These are phyloP conservation scores for Psilocybe mexicana DNA, from an alignment of 1,284 basidiomycete genomes.

Conservation along the genomic window DNA sequence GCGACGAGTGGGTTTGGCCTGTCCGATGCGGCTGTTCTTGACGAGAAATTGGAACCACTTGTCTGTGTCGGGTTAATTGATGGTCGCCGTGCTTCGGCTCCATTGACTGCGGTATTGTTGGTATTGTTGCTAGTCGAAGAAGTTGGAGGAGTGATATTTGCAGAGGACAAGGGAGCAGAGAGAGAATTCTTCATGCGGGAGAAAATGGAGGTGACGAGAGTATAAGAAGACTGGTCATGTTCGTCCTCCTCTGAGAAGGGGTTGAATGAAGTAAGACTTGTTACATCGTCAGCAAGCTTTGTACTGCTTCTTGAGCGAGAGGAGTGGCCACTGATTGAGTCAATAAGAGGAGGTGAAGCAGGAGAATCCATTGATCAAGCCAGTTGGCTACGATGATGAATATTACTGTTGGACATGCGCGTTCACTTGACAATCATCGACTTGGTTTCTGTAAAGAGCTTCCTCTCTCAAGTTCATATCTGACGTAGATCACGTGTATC, in stretches of 20 bases:
- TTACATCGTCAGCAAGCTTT: conserved; percentile 64
- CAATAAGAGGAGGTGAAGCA: conserved; percentile 40
- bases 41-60: conserved; percentile 46
- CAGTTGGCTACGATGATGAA: neutral
- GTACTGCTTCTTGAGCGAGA: conserved; percentile 64
- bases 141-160: conserved; percentile 41
- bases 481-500: neutral
- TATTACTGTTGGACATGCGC: neutral
- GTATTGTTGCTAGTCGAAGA: conserved; percentile 22
- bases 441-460: neutral
- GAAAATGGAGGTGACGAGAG: conserved; percentile 73
- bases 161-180: conserved; percentile 59
- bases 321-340: conserved; percentile 41
- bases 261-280: conserved; percentile 78
- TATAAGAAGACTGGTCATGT: conserved; percentile 79
- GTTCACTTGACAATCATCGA: neutral
- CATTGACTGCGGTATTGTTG: conserved; percentile 31
- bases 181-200: conserved; percentile 78
- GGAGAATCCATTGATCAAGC: conserved; percentile 32
- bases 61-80: conserved; percentile 46
- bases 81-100: conserved; percentile 56
- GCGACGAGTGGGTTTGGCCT: conserved; percentile 58
- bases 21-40: conserved; percentile 48
- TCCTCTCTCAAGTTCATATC: neutral
- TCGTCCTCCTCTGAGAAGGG: conserved; percentile 87